phyloP scores from a whole-genome alignment of 225 moss, liverwort and hornwort species.

The Sphagnum tenellum region DNA sequence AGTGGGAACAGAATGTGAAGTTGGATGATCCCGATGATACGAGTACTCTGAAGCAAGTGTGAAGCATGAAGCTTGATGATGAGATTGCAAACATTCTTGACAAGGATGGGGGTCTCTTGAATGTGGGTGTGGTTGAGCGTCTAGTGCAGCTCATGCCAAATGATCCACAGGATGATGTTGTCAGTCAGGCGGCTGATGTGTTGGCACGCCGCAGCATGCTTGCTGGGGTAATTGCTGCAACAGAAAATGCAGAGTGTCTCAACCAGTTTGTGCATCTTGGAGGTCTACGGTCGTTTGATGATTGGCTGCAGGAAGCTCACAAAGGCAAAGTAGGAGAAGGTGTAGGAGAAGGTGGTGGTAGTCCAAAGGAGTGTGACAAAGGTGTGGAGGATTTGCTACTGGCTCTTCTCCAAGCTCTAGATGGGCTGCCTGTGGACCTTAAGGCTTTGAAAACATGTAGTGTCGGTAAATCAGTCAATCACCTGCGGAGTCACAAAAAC shows the following conservation, averaged over 20 bases:
- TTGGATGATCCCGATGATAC: conserved; percentile 78
- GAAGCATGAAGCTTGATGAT: conserved; percentile 96
- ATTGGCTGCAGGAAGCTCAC: conserved; percentile 99
- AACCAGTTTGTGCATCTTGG: conserved; percentile 71
- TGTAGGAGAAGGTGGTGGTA: conserved; percentile 60
- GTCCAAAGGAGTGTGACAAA: conserved; percentile 95
- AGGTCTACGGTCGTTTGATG: conserved; percentile 82
- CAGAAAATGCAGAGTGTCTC: conserved; percentile 81
- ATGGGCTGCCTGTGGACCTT: conserved; percentile 89
- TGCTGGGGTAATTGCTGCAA: conserved; percentile 76
- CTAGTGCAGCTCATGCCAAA: conserved; percentile 91
- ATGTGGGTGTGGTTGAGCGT: conserved; percentile 61
- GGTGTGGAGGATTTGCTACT: conserved; percentile 80
- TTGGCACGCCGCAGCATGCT: conserved; percentile 68
- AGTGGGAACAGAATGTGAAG: conserved; percentile 84
- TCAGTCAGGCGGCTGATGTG: conserved; percentile 66
- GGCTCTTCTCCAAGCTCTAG: conserved; percentile 76
- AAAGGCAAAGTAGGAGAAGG: conserved; percentile 94
- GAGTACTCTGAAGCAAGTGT: conserved; percentile 89
- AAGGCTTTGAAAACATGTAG: conserved; percentile 88
- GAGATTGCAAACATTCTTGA: conserved; percentile 83
- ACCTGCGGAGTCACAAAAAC: conserved; percentile 88
- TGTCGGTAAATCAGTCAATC: conserved; percentile 94
- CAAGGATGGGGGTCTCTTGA: conserved; percentile 78
- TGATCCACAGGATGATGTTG: conserved; percentile 61